phyloP scores from a whole-genome alignment of 1,139 yeast genomes.

The Yamadazyma dushanensis region DNA sequence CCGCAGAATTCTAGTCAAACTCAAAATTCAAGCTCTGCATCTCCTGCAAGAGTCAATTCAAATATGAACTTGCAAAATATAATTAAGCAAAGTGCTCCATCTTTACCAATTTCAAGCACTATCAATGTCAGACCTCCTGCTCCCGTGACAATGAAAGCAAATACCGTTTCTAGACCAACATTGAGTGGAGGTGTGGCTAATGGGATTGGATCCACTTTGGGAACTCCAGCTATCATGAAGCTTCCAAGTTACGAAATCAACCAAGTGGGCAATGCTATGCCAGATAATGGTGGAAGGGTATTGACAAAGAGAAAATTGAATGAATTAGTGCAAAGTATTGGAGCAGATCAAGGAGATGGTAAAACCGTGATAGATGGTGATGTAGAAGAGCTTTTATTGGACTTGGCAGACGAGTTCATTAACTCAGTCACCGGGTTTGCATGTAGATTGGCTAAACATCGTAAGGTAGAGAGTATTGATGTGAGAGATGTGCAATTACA shows the following conservation, averaged over 20 bases:
- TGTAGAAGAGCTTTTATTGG: slow-evolving; percentile 87
- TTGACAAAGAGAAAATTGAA: slow-evolving; percentile 84
- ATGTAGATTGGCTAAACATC: slow-evolving; percentile 90
- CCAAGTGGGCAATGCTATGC: slow-evolving; percentile 36
- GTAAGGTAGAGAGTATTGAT: slow-evolving; percentile 86
- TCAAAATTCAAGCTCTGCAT: slow-evolving; percentile 9
- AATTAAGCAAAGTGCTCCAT: slow-evolving; percentile 67
- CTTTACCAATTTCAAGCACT: slow-evolving; percentile 70
- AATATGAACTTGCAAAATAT: slow-evolving; percentile 38
- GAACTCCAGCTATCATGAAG: slow-evolving; percentile 74
- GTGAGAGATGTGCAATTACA: slow-evolving; percentile 89
- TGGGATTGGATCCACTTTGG: slow-evolving; percentile 54
- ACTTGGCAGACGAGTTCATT: slow-evolving; percentile 94
- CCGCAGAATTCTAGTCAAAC: slow-evolving; percentile 8
- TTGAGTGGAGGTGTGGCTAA: slow-evolving; percentile 84
- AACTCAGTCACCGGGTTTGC: slow-evolving; percentile 89
- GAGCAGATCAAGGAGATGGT: slow-evolving; percentile 83
- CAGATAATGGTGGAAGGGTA: slow-evolving; percentile 69
- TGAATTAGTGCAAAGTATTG: slow-evolving; percentile 81
- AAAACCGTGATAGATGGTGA: slow-evolving; percentile 94
- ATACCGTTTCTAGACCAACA: slow-evolving; percentile 65
- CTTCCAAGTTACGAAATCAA: slow-evolving; percentile 83
- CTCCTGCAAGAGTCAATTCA: slow-evolving; percentile 15
- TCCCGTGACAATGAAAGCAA: slow-evolving; percentile 57
- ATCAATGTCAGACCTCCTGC: slow-evolving; percentile 65